Evolutionary conservation across 163 green algal genomes (phyloP), one percentile per base, ranked within the genome.

Genomic region (Scenedesmus sp.): DNA sequence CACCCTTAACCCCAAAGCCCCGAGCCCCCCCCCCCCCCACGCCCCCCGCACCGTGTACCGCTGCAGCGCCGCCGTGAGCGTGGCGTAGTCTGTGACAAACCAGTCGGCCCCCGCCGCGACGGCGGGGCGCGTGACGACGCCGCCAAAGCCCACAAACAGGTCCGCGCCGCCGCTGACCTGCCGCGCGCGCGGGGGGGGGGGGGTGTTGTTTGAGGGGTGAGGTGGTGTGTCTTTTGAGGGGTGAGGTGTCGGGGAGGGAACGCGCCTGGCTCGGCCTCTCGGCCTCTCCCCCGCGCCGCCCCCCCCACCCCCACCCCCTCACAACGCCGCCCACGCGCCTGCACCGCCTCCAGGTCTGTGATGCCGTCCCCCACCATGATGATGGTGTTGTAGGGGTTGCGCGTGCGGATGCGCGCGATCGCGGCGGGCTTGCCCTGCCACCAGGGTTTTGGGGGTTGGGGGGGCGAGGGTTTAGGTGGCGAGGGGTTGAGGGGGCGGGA

Each of bases 341-440:
- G 81, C 62, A 92, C 90, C 3, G 90, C 90, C 83, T 94, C 90
- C 47, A 94, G 80, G 69, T 95, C 90, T 0, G 90, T 94, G 82
- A 95, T 94, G 66, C 90, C 90, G 66, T 93, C 89, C 26, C 90
- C 90, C 20, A 95, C 87, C 91, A 95, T 95, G 65, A 95, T 86
- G 18, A 94, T 75, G 20, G 79, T 92, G 69, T 93, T 90, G 83
- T 94, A 94, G 1, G 91, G 90, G 78, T 91, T 85, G 31, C 83
- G 60, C 44, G 88, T 54, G 15, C 91, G 82, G 58, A 95, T 90
- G 29, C 76, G 63, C 4, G 80, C 81, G 63, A 95, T 95, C 60
- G 89, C 89, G 44, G 80, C 26, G 5, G 85, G 85, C 83, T 95
- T 95, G 83, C 91, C 91, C 63, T n/a, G n/a, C n/a, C n/a, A n/a